Percentiles rank a stretch among this genome's conserved stretches.
phyloP scores from a whole-genome alignment of 2,329 filamentous ascomycete species.

The Botryotinia calthae region DNA sequence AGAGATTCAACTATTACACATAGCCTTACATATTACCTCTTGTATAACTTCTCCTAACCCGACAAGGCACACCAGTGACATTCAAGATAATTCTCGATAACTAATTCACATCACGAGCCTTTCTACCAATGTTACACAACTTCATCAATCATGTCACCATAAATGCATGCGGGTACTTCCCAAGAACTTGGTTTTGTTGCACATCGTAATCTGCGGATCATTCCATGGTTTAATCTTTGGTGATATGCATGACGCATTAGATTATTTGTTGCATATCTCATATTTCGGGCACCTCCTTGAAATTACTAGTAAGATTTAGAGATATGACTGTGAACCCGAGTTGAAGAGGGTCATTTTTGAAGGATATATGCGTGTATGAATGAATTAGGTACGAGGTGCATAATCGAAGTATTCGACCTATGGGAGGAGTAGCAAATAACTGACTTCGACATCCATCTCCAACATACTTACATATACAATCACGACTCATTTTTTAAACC shows the following conservation, averaged over 20 bases:
- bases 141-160: background rate
- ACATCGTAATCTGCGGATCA: conserved; percentile 15
- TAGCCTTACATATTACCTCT: background rate
- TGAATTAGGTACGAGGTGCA: background rate
- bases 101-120: background rate
- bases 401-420: background rate
- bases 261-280: background rate
- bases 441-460: too few relatives aligned
- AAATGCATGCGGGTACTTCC: background rate
- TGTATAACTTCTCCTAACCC: background rate
- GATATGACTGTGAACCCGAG: background rate
- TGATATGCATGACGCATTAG: background rate
- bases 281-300: background rate
- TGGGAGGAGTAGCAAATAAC: background rate
- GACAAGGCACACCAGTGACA: conserved; percentile 8
- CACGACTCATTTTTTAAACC: background rate
- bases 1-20: background rate
- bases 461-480: background rate
- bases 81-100: conserved; percentile 5
- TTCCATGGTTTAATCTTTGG: conserved; percentile 5
- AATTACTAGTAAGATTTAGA: background rate
- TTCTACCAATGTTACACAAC: background rate
- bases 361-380: background rate
- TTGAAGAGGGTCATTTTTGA: background rate
- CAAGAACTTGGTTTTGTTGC: conserved; percentile 7